A percentile compares a stretch with the other conserved stretches of the same genome.
Evolutionary conservation across 441 rosid genomes (phyloP).

Genomic region (Gossypium lobatum): DNA sequence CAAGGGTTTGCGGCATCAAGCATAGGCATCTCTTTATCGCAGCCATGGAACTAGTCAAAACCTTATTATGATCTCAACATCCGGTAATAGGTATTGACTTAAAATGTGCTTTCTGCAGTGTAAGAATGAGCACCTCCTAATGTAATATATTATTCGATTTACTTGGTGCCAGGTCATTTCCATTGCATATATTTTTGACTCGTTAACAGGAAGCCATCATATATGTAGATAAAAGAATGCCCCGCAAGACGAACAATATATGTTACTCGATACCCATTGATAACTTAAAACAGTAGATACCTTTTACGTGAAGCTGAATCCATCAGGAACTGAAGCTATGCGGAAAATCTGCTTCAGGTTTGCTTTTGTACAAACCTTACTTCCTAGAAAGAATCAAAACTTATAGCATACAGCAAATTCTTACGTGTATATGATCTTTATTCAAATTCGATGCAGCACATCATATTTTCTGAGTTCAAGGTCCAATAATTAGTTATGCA

Average conservation of each 20-base stretch:
- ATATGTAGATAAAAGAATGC: constrained; percentile 6
- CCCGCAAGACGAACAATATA: constrained; percentile 10
- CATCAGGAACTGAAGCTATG: constrained; percentile 15
- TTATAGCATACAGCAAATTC: constrained; percentile 11
- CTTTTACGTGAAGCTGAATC: constrained; percentile 2
- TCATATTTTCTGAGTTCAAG: constrained; percentile 2
- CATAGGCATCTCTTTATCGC: constrained; percentile 28
- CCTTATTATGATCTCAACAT: constrained; percentile 5
- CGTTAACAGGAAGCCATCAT: constrained; percentile 2
- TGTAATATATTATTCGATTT: not conserved
- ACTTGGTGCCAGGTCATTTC: constrained; percentile 23
- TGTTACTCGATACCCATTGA: not conserved
- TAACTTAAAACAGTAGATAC: not conserved
- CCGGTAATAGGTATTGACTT: constrained; percentile 23
- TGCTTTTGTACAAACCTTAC: constrained; percentile 24
- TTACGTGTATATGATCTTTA: constrained; percentile 20
- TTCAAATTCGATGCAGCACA: constrained; percentile 1
- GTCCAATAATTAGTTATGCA: not conserved
- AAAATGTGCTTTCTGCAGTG: not conserved
- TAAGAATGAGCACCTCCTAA: not conserved
- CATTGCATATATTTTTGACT: constrained; percentile 10
- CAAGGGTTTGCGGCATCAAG: constrained; percentile 56
- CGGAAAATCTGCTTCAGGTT: constrained; percentile 18
- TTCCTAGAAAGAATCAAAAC: constrained; percentile 8
- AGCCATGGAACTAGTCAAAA: constrained; percentile 58